Percentiles rank a stretch among this genome's conserved stretches.
These are phyloP conservation scores for Sparassis latifolia DNA, from an alignment of 1,284 basidiomycete species.

Conservation along the genomic window DNA sequence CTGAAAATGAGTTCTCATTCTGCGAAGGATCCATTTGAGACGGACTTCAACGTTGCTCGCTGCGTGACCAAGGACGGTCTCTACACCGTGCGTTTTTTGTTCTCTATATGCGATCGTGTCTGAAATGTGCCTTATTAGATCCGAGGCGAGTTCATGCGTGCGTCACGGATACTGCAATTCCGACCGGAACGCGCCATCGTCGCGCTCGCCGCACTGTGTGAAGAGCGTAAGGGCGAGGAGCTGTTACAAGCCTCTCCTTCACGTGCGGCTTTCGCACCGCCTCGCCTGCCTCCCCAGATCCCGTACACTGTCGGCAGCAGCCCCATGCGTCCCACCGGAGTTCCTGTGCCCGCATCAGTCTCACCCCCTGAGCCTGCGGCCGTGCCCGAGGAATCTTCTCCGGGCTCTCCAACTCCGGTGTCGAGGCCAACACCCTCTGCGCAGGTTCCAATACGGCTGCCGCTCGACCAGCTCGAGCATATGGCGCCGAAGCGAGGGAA, in stretches of 20 bases:
- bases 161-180: constrained; percentile 73
- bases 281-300: constrained; percentile 53
- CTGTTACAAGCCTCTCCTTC: constrained; percentile 38
- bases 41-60: constrained; percentile 90
- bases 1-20: constrained; percentile 5
- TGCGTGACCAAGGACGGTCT: constrained; percentile 96
- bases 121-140: constrained; percentile 51
- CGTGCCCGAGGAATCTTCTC: constrained; percentile 9
- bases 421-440: constrained; percentile 19
- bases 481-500: constrained; percentile 73
- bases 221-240: constrained; percentile 63
- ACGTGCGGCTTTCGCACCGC: constrained; percentile 45
- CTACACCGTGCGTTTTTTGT: constrained; percentile 64
- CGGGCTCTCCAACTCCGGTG: constrained; percentile 10
- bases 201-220: constrained; percentile 79
- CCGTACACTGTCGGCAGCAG: constrained; percentile 61
- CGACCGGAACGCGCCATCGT: constrained; percentile 79
- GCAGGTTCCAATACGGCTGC: constrained; percentile 5
- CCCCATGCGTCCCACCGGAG: constrained; percentile 45
- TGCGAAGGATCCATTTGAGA: constrained; percentile 89
- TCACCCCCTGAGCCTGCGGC: constrained; percentile 33
- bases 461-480: constrained; percentile 40
- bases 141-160: constrained; percentile 97
- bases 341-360: constrained; percentile 33
- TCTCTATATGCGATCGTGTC: background rate